Evolutionary conservation across 108 stramenopile species (phyloP).

Genomic region (Nitzschia inconspicua): DNA sequence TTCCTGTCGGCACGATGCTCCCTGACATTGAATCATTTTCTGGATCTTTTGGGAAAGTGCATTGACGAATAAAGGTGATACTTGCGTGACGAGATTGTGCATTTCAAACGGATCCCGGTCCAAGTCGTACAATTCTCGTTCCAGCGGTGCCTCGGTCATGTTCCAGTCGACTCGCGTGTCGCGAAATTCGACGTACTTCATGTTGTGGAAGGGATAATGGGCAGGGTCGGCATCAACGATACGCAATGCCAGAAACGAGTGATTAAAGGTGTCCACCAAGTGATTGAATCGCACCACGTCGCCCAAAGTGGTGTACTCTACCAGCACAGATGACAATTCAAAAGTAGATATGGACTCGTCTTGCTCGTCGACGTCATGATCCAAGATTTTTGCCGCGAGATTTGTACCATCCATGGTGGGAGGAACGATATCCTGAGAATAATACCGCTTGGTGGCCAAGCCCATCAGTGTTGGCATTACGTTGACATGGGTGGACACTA

Average conservation of each 20-base stretch:
- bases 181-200: slow-evolving; percentile 37
- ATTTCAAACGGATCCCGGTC: slow-evolving; percentile 13
- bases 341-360: not conserved
- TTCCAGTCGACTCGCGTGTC: slow-evolving; percentile 30
- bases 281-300: slow-evolving; percentile 32
- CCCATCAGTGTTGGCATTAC: slow-evolving; percentile 48
- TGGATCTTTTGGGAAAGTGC: no score
- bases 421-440: slow-evolving; percentile 14
- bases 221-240: slow-evolving; percentile 3
- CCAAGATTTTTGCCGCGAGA: slow-evolving; percentile 18
- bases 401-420: slow-evolving; percentile 44
- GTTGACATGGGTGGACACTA: slow-evolving; percentile 43
- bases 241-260: slow-evolving; percentile 35
- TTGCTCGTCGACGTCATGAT: not conserved
- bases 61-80: no score
- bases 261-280: slow-evolving; percentile 31
- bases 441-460: slow-evolving; percentile 3
- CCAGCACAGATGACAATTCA: slow-evolving; percentile 10
- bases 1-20: no score
- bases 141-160: slow-evolving; percentile 13
- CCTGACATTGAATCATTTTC: no score
- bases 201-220: not conserved
- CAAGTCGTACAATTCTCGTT: slow-evolving; percentile 9
- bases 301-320: slow-evolving; percentile 35
- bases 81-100: slow-evolving; percentile 5